Base-by-base conservation (phyloP, 139 green algal genomes). In the Nannochloris sp. region DNA sequence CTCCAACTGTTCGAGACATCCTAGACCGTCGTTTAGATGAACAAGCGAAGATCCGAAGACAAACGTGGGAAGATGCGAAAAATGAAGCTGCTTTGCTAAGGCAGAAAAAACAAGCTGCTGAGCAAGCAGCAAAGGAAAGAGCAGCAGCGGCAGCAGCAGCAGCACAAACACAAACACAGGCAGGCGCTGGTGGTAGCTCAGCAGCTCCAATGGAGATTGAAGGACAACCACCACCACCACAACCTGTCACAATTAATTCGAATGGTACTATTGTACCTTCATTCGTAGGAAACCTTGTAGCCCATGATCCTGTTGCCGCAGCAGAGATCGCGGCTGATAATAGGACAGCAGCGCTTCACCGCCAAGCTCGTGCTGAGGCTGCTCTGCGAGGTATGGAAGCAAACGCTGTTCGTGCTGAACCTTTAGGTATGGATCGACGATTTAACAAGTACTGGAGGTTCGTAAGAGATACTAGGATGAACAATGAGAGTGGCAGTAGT, bases 391-490 rank as follows among this genome's bases (percentile, higher is more conserved):
- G 73, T 2, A 51, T 78, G 44, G 76, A 80, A 54, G 58, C 47
- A n/a, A 79, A 82, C 46, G 44, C 75, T 24, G 70, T 76, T 10
- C 64, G 82, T 13, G 42, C 65, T 15, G 82, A 86, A 75, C 81
- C 85, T 1, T 64, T 96, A 23, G 90, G 90, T 15, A 45, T 81
- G 57, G 90, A 96, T 77, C 63, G 90, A 19, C 72, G 89, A 24
- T 73, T 82, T 72, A 94, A 93, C 74, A 66, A 76, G 32, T 93
- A 92, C 81, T 91, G 78, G 77, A 77, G 74, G 8, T 62, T 91
- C 24, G 58, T 51, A n/a, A 48, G 38, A 36, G 54, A 9, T 7
- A 47, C n/a, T n/a, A n/a, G n/a, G n/a, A n/a, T n/a, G 19, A 19
- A 19, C 9, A 15, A 10, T 7, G 54, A 14, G 19, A 2, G 54